These are phyloP conservation scores for Salvia splendens DNA, from an alignment of 257 asterid species.

Conservation along the genomic window DNA sequence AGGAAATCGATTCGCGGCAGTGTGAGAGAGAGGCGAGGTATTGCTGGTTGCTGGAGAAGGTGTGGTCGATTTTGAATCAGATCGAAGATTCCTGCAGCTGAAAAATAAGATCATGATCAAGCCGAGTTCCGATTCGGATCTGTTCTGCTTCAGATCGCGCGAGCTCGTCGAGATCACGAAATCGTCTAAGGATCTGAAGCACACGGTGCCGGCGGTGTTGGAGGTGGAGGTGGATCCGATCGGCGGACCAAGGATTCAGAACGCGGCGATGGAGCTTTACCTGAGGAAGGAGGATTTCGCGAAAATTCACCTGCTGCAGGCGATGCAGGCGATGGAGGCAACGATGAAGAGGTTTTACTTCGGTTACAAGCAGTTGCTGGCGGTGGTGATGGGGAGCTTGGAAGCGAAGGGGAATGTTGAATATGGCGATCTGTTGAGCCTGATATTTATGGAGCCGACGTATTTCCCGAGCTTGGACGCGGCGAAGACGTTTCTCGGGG, in stretches of 20 bases:
- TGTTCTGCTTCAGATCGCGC: slow-evolving; percentile 75
- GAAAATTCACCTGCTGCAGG: slow-evolving; percentile 78
- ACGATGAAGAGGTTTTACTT: slow-evolving; percentile 74
- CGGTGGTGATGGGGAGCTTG: too few species aligned
- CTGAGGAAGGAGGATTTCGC: slow-evolving; percentile 42
- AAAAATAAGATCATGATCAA: slow-evolving; percentile 65
- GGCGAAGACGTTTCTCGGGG: too few species aligned
- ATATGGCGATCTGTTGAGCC: too few species aligned
- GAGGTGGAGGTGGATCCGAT: slow-evolving; percentile 87
- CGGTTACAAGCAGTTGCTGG: slow-evolving; percentile 66
- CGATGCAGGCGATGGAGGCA: slow-evolving; percentile 85
- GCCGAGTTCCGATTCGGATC: slow-evolving; percentile 59
- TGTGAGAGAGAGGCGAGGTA: slow-evolving; percentile 50
- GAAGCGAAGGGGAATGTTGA: too few species aligned
- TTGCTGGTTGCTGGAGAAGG: slow-evolving; percentile 71
- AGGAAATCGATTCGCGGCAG: slow-evolving; percentile 43
- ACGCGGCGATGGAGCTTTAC: slow-evolving; percentile 83
- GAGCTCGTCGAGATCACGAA: slow-evolving; percentile 65
- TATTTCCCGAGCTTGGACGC: too few species aligned
- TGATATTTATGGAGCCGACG: too few species aligned
- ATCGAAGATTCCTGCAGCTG: slow-evolving; percentile 77
- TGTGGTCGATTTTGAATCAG: slow-evolving; percentile 55
- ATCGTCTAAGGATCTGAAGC: slow-evolving; percentile 66
- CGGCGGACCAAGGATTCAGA: slow-evolving; percentile 89
- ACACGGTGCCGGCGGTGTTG: slow-evolving; percentile 69